Evolutionary conservation across 306 rosid species (phyloP), one percentile per base, ranked within the genome.

Genomic region (Rosa persica): DNA sequence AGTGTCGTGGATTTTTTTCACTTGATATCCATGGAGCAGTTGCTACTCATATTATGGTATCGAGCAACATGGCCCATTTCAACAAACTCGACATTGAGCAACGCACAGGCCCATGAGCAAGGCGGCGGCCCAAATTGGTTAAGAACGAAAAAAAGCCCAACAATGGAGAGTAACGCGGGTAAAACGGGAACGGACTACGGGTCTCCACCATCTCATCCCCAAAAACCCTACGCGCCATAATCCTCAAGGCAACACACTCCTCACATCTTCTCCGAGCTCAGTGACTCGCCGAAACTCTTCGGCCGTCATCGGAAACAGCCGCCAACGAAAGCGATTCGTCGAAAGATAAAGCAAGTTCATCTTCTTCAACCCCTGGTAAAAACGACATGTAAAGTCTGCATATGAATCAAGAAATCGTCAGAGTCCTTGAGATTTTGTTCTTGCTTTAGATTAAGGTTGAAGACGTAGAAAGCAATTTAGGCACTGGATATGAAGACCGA

Each of bases 221-320:
- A 62, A 62, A 62, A 62, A 62, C 67, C 67, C 67, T 62, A 62
- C 40, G 40, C 67, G 39, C 67, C 67, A 60, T 60, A 60, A 25
- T 23, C 34, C 30, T 57, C 23, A 17, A 52, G 58, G 61, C n/a
- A n/a, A 55, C 3, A 1, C 34, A 30, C 34, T 30, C 34, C 58
- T 19, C 60, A 20, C 7, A 19, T 52, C 17, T 52, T 20, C 60
- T 52, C 2, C 39, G 36, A 27, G 17, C 67, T 9, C 30, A 57
- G 64, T 57, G 34, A 57, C 62, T 20, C 4, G 4, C 60, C 23
- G 60, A 54, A 25, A 20, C 27, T 55, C 62, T n/a, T 23, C 62
- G 62, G 13, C 13, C 62, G 62, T 3, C 27, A 19, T 13, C 30
- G 12, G 61, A 54, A 54, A 20, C 61, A n/a, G 12, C 1, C 4